Evolutionary conservation across 2,329 filamentous ascomycete species (phyloP).

Genomic region (Cladosporium velox): DNA sequence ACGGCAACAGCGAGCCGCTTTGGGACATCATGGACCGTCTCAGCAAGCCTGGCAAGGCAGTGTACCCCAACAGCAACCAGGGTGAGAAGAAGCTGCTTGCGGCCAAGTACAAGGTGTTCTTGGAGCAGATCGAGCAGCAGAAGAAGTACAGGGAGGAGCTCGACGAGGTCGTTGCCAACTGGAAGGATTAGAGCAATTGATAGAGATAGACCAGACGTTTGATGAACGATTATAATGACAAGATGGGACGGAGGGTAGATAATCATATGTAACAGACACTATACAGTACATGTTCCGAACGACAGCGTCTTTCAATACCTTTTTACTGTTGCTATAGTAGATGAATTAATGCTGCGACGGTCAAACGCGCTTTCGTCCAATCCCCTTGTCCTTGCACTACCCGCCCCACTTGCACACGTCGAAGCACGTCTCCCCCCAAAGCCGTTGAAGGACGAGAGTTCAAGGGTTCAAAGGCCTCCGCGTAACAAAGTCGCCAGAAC

Average conservation of each 20-base stretch:
- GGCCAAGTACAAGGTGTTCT: conserved; percentile 92
- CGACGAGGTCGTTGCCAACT: conserved; percentile 56
- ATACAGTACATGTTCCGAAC: not conserved
- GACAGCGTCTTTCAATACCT: not conserved
- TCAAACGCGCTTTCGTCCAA: not conserved
- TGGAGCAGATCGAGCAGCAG: conserved; percentile 88
- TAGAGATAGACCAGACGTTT: not conserved
- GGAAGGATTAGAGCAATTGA: conserved; percentile 27
- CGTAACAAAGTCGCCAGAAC: not conserved
- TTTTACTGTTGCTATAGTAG: too few species aligned
- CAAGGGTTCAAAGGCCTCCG: conserved; percentile 2
- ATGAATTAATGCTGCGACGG: not conserved
- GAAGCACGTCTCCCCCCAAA: not conserved
- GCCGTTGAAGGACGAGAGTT: not conserved
- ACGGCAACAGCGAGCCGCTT: conserved; percentile 79
- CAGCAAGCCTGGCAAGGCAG: conserved; percentile 87
- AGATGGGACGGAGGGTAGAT: not conserved
- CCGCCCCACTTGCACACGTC: not conserved
- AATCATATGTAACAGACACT: conserved; percentile 2
- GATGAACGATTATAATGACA: not conserved
- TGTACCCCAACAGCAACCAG: conserved; percentile 70
- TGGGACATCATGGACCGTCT: conserved; percentile 98
- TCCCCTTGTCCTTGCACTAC: not conserved
- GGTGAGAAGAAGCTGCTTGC: conserved; percentile 77
- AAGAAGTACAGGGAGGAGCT: conserved; percentile 77